Evolutionary conservation across 2,329 filamentous ascomycete species (phyloP).

Genomic region (Colletotrichum sidae): DNA sequence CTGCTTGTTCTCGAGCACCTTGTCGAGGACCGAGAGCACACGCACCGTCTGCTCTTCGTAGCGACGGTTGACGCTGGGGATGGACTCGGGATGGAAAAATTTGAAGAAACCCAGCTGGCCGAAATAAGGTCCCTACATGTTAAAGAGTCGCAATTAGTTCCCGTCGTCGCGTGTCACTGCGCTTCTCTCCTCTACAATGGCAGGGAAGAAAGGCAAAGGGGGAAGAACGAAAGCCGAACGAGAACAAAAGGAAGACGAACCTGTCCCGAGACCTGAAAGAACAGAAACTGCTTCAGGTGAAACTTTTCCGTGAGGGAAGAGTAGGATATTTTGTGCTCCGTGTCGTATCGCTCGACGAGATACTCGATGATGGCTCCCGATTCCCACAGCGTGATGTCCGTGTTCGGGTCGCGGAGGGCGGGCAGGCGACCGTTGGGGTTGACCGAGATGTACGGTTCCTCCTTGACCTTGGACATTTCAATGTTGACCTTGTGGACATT

Average conservation of each 20-base stretch:
- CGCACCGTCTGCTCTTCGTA: constrained; percentile 46
- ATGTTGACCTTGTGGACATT: constrained; percentile 27
- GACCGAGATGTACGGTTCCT: constrained; percentile 42
- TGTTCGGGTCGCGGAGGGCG: constrained; percentile 50
- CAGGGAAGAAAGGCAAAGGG: too few species aligned
- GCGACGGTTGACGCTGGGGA: constrained; percentile 45
- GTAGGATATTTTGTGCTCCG: constrained; percentile 42
- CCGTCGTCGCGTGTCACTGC: neutral
- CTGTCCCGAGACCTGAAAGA: constrained; percentile 34
- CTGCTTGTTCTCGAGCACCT: constrained; percentile 47
- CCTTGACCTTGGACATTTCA: constrained; percentile 41
- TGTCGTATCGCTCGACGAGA: constrained; percentile 46
- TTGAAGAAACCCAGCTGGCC: constrained; percentile 55
- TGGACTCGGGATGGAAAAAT: constrained; percentile 42
- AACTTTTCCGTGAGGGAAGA: constrained; percentile 44
- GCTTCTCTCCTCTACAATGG: too few species aligned
- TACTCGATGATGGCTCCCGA: constrained; percentile 47
- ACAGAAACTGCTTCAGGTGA: constrained; percentile 25
- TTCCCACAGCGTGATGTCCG: constrained; percentile 45
- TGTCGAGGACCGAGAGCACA: constrained; percentile 47
- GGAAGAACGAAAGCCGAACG: neutral
- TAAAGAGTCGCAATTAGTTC: neutral
- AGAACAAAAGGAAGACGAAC: neutral
- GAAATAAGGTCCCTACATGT: constrained; percentile 55
- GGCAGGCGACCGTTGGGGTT: constrained; percentile 52